Percentiles rank a stretch among this genome's conserved stretches.
These are phyloP conservation scores for Solanum okadae DNA, from an alignment of 257 asterid genomes.

Conservation along the genomic window DNA sequence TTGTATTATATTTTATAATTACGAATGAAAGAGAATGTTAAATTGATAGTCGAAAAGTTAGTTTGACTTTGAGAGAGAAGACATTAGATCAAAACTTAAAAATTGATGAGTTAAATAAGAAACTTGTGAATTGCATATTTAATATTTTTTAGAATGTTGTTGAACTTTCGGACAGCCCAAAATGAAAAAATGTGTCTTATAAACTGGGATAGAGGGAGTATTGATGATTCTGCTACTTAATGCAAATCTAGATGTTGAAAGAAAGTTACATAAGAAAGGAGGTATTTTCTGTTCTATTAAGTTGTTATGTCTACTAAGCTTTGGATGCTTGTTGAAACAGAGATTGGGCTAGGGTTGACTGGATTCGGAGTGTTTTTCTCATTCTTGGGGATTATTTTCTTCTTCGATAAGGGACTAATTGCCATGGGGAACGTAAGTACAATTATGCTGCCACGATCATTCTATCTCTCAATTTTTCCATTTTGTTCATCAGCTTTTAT, in stretches of 20 bases:
- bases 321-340: slow-evolving; percentile 33
- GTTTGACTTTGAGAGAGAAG: background rate
- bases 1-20: background rate
- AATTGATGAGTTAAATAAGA: background rate
- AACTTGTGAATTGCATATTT: background rate
- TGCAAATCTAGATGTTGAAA: background rate
- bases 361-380: slow-evolving; percentile 91
- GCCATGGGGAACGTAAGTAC: slow-evolving; percentile 93
- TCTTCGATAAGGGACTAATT: slow-evolving; percentile 87
- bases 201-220: background rate
- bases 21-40: background rate
- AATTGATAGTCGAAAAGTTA: background rate
- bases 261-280: background rate
- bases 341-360: slow-evolving; percentile 94
- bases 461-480: background rate
- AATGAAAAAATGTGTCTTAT: background rate
- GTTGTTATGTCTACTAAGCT: slow-evolving; percentile 3
- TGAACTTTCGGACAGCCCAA: background rate
- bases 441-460: slow-evolving; percentile 1
- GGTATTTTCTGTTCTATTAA: background rate
- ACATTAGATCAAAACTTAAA: background rate
- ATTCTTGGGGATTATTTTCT: slow-evolving; percentile 74
- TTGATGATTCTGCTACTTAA: background rate
- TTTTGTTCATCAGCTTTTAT: slow-evolving; percentile 1
- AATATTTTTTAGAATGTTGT: background rate